Conservation (phyloP, 129 eudicot species). For the Flaveria bidentis region DNA sequence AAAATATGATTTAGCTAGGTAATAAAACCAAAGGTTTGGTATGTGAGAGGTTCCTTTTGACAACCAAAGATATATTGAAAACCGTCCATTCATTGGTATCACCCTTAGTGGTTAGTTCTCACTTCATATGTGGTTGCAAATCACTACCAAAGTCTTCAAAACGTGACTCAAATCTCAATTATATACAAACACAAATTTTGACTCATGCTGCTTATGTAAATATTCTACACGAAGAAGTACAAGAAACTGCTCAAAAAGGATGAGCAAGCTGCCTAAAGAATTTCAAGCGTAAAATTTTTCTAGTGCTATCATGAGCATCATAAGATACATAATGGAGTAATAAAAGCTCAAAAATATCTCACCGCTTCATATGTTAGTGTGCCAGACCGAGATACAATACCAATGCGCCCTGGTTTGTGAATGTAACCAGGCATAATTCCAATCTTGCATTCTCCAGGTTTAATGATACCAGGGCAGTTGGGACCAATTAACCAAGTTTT, state of each 20-base stretch:
- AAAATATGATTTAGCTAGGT: not conserved
- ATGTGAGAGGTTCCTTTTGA: not conserved
- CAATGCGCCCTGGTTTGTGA: slow-evolving; percentile 98
- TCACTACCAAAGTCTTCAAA: not conserved
- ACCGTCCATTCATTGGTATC: not conserved
- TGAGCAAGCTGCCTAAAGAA: not conserved
- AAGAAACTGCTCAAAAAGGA: not conserved
- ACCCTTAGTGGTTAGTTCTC: not conserved
- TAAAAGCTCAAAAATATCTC: slow-evolving; percentile 25
- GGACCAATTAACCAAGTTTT: slow-evolving; percentile 97
- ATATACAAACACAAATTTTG: too few relatives aligned
- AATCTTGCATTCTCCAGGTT: slow-evolving; percentile 99
- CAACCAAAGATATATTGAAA: not conserved
- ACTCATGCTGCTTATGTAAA: not conserved
- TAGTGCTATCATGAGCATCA: slow-evolving; percentile 18
- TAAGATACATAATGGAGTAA: not conserved
- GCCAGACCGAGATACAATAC: slow-evolving; percentile 97
- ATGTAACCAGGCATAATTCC: slow-evolving; percentile 99
- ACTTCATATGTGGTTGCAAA: slow-evolving; percentile 2
- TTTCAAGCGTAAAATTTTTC: not conserved
- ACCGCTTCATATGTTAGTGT: slow-evolving; percentile 99
- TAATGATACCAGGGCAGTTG: slow-evolving; percentile 97
- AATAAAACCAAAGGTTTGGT: not conserved
- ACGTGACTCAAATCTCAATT: too few relatives aligned
- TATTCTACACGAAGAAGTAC: not conserved